phyloP scores from a whole-genome alignment of 202 grass and related monocot species.

The Cymbopogon flexuosus region DNA sequence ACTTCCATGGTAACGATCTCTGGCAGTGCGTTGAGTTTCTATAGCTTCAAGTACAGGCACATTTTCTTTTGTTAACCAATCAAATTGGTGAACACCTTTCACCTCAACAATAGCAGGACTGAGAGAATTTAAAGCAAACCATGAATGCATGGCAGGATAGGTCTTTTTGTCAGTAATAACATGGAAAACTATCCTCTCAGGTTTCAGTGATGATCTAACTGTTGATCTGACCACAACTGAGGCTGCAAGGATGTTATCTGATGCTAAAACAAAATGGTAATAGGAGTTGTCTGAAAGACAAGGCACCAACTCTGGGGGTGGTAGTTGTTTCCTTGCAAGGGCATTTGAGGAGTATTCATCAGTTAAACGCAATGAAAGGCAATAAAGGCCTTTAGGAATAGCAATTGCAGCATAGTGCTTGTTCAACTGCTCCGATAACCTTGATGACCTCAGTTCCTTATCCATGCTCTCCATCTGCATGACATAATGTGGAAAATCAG shows the following conservation, averaged over 20 bases:
- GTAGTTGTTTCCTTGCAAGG: conserved; percentile 85
- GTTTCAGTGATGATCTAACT: conserved; percentile 62
- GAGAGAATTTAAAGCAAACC: conserved; percentile 92
- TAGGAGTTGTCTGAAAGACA: conserved; percentile 72
- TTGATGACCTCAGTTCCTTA: conserved; percentile 74
- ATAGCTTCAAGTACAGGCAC: conserved; percentile 83
- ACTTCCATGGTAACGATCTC: conserved; percentile 67
- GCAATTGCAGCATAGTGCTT: conserved; percentile 95
- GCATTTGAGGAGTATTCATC: conserved; percentile 99
- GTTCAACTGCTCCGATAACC: conserved; percentile 84
- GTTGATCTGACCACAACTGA: conserved; percentile 88
- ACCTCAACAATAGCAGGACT: conserved; percentile 74
- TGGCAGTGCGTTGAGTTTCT: conserved; percentile 68
- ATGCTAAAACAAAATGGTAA: conserved; percentile 75
- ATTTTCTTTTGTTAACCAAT: conserved; percentile 94
- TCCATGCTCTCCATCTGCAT: conserved; percentile 96
- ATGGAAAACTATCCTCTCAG: conserved; percentile 79
- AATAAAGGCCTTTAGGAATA: conserved; percentile 93
- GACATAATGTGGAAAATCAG: conserved; percentile 27
- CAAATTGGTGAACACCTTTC: conserved; percentile 93
- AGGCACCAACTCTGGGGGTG: conserved; percentile 82
- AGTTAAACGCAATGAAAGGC: conserved; percentile 86
- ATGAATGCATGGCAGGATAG: conserved; percentile 95
- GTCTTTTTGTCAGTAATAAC: conserved; percentile 98
- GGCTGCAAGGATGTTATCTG: conserved; percentile 97